These are phyloP conservation scores for Amanita jacksonii DNA, from an alignment of 768 basidiomycete species.

Conservation along the genomic window DNA sequence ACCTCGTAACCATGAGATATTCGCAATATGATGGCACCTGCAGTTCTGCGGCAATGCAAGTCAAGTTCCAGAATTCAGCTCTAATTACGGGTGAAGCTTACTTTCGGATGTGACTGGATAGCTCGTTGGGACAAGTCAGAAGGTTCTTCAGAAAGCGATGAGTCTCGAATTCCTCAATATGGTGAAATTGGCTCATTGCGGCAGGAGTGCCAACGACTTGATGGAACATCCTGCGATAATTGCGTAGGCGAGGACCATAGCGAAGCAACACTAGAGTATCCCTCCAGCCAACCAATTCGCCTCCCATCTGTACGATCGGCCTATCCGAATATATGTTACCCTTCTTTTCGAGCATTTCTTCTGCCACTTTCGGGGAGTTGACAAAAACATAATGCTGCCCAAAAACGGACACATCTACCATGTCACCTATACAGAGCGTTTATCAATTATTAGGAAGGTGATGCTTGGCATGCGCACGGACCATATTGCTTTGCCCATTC, in stretches of 20 bases:
- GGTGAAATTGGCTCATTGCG: conserved; percentile 28
- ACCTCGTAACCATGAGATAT: conserved; percentile 23
- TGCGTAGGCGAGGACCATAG: conserved; percentile 31
- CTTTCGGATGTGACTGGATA: conserved; percentile 27
- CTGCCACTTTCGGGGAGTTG: conserved; percentile 29
- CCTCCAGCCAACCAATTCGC: conserved; percentile 34
- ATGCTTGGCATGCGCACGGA: no score
- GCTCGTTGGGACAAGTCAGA: conserved; percentile 23
- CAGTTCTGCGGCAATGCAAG: not conserved
- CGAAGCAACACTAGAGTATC: conserved; percentile 25
- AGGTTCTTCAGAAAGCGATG: conserved; percentile 29
- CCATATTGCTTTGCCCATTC: conserved; percentile 35
- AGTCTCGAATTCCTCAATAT: conserved; percentile 30
- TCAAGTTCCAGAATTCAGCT: not conserved
- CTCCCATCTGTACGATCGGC: no score
- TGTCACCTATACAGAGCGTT: no score
- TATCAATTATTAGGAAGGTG: no score
- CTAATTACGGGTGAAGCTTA: conserved; percentile 18
- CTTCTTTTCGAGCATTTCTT: conserved; percentile 43
- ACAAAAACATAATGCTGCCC: conserved; percentile 27
- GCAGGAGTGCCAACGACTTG: conserved; percentile 29
- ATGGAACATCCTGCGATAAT: conserved; percentile 31
- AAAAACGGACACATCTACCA: conserved; percentile 4
- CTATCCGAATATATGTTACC: conserved; percentile 48
- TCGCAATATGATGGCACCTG: conserved; percentile 16